Evolutionary conservation across 306 rosid species (phyloP), one percentile per base, ranked within the genome.

Genomic region (Senna siamea): DNA sequence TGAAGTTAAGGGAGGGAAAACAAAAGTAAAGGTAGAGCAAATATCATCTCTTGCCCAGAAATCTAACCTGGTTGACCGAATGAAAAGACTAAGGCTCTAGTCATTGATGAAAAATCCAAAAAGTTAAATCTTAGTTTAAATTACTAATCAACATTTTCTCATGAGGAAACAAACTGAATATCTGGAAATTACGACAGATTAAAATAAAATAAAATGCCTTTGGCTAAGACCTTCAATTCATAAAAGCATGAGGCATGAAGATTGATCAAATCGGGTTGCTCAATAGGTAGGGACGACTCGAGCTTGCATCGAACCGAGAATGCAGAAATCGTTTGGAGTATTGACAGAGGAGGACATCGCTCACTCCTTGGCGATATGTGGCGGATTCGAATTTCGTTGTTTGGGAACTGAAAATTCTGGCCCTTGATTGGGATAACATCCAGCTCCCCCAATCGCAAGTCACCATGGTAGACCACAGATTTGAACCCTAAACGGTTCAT

Each of bases 401-500:
- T 88, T 0, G 93, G 98, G 71, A 95, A 95, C 70, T 87, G 96
- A 70, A 95, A 95, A 76, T 75, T 88, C 74, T 58, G 92, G 51
- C 79, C 52, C 52, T 78, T 52, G 7, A 70, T 86, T 19, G 92
- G 84, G 66, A 86, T 53, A 53, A 86, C 87, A 32, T 95, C 97
- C 64, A 95, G 89, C 72, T 95, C 98, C 9, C 99, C 99, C 75
- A 95, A 82, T 35, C 88, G 76, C 60, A 66, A 30, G 68, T 88
- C 96, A 52, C 89, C 91, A 38, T 95, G 93, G 66, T 69, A 92
- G 19, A 95, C 99, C 76, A 78, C 84, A 22, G 89, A 82, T 85
- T 89, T 95, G 23, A 87, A 82, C 92, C 90, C 99, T 89, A 90
- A 85, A 47, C 92, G 95, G 73, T 77, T 92, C 99, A 95, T 93